A percentile compares a stretch with the other conserved stretches of the same genome.
Evolutionary conservation across 2,329 filamentous ascomycete species (phyloP).

Genomic region (Neopestalotiopsis clavispora): DNA sequence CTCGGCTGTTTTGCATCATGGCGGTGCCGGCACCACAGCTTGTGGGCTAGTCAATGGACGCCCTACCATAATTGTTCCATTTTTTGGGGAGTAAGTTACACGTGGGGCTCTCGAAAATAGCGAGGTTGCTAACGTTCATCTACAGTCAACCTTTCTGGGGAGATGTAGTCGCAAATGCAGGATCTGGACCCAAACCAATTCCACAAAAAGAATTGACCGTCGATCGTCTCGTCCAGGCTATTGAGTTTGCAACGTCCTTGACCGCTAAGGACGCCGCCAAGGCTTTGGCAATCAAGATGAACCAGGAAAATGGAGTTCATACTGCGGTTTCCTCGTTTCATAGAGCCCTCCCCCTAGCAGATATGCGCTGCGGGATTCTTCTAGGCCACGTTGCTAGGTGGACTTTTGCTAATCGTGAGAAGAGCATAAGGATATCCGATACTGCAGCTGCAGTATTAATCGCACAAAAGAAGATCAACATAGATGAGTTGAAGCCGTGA

Average conservation of each 20-base stretch:
- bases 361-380: constrained; percentile 36
- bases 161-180: constrained; percentile 42
- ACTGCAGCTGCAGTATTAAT: constrained; percentile 5
- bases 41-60: constrained; percentile 54
- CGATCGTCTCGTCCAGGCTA: constrained; percentile 40
- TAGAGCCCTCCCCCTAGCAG: constrained; percentile 33
- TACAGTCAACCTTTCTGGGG: constrained; percentile 45
- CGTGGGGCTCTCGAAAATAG: neutral
- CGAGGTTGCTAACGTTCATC: neutral
- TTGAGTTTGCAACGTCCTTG: constrained; percentile 32
- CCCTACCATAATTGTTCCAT: constrained; percentile 60
- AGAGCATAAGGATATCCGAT: neutral
- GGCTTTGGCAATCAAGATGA: constrained; percentile 38
- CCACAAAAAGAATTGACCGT: constrained; percentile 38
- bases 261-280: constrained; percentile 34
- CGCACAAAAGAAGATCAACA: constrained; percentile 5
- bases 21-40: constrained; percentile 64
- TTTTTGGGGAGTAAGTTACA: constrained; percentile 42
- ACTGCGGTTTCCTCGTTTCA: constrained; percentile 44
- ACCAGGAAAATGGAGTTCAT: constrained; percentile 38
- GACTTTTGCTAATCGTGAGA: neutral
- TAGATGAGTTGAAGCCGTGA: constrained; percentile 8
- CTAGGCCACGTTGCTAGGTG: constrained; percentile 6
- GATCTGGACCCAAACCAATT: constrained; percentile 41
- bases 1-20: constrained; percentile 61